Conservation (phyloP, 192 early-diverging fungal genomes). For the Jimgerdemannia flammicorona region DNA sequence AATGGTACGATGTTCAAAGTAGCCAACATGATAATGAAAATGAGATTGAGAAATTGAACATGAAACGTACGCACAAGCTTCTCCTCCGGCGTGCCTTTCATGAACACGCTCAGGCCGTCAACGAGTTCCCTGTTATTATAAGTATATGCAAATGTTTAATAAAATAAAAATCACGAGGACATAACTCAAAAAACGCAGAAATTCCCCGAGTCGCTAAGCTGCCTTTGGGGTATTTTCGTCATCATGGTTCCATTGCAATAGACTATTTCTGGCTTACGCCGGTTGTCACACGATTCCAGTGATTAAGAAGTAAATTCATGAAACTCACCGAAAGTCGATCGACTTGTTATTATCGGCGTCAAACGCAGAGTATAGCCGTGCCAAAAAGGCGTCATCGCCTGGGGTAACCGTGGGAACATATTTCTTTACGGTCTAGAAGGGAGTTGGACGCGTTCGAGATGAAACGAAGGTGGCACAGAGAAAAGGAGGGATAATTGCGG, state of each 20-base stretch:
- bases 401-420: conserved; percentile 52
- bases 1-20: too few relatives aligned
- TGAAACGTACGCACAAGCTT: conserved; percentile 61
- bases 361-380: conserved; percentile 75
- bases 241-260: too few relatives aligned
- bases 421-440: conserved; percentile 44
- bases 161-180: background rate
- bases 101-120: conserved; percentile 67
- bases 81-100: conserved; percentile 75
- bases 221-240: too few relatives aligned
- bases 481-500: conserved; percentile 1
- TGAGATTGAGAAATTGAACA: background rate
- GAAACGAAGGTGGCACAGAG: background rate
- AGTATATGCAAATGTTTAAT: background rate
- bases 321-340: conserved; percentile 60
- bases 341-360: conserved; percentile 62
- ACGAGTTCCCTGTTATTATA: conserved; percentile 45
- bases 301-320: conserved; percentile 12
- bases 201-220: too few relatives aligned
- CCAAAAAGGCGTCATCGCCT: conserved; percentile 68
- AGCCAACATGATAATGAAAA: too few relatives aligned
- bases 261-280: too few relatives aligned
- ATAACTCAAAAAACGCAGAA: background rate
- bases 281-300: too few relatives aligned
- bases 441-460: background rate